phyloP scores from a whole-genome alignment of 140 eudicot species.

The Ambrosia hybrid region DNA sequence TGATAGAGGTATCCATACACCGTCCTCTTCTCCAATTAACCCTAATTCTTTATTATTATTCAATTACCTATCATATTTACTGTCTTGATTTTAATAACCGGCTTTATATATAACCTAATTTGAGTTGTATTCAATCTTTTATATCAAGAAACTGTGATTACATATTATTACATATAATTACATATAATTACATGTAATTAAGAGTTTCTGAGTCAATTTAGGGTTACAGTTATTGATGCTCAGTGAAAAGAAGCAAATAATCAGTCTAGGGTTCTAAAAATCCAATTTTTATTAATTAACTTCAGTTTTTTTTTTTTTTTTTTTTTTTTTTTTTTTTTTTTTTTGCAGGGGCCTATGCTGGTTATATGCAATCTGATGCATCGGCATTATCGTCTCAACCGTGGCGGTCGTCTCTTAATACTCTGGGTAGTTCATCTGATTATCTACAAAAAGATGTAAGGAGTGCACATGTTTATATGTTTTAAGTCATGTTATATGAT shows the following conservation, averaged over 20 bases:
- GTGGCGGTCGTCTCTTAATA: conserved; percentile 40
- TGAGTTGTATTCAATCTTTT: neutral
- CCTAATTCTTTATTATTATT: conserved; percentile 17
- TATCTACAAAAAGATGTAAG: conserved; percentile 71
- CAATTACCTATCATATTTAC: neutral
- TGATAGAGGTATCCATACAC: conserved; percentile 40
- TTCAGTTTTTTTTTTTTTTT: conserved; percentile 22
- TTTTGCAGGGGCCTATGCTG: conserved; percentile 45
- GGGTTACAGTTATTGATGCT: neutral
- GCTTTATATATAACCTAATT: conserved; percentile 4
- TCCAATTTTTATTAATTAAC: neutral
- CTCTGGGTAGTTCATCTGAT: conserved; percentile 36
- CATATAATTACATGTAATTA: no score
- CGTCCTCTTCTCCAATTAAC: conserved; percentile 17
- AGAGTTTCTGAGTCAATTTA: neutral
- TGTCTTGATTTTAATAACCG: neutral
- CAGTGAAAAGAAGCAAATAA: neutral
- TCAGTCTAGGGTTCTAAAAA: conserved; percentile 1
- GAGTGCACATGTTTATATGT: neutral
- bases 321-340: conserved; percentile 10
- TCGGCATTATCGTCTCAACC: conserved; percentile 43
- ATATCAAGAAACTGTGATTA: neutral
- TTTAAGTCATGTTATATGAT: neutral
- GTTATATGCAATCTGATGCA: conserved; percentile 52
- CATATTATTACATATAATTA: no score